Conservation (phyloP, 176 grass and related monocot species). For the Oryza longistaminata region DNA sequence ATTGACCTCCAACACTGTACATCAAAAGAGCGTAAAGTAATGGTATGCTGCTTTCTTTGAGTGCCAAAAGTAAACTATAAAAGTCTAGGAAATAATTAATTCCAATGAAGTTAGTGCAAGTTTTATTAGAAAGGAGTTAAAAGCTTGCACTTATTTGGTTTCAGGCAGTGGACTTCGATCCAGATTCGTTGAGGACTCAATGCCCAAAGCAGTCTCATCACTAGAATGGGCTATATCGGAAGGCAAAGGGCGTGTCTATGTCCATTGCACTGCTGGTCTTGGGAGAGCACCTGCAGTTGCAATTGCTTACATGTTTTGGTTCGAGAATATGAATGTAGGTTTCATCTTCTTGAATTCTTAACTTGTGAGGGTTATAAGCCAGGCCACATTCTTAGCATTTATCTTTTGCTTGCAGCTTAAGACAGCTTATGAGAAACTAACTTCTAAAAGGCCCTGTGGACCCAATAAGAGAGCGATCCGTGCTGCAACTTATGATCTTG, state of each 20-base stretch:
- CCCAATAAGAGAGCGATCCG: slow-evolving; percentile 77
- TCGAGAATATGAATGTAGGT: slow-evolving; percentile 73
- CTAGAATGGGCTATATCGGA: slow-evolving; percentile 85
- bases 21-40: too few species aligned
- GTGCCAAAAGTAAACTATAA: not conserved
- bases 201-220: slow-evolving; percentile 78
- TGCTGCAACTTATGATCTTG: slow-evolving; percentile 72
- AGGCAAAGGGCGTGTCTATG: slow-evolving; percentile 64
- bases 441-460: slow-evolving; percentile 69
- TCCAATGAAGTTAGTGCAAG: not conserved
- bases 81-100: not conserved
- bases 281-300: slow-evolving; percentile 82
- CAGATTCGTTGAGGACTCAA: slow-evolving; percentile 74
- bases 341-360: not conserved
- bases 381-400: not conserved
- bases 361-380: not conserved
- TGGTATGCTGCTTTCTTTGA: too few species aligned
- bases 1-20: not conserved
- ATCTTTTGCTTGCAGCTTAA: slow-evolving; percentile 55
- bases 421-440: slow-evolving; percentile 62
- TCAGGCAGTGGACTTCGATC: slow-evolving; percentile 80
- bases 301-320: slow-evolving; percentile 93
- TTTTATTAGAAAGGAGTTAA: not conserved
- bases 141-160: slow-evolving; percentile 4
- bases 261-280: slow-evolving; percentile 90